Conservation (phyloP, 768 basidiomycete species). For the Suillus fuscotomentosus region DNA sequence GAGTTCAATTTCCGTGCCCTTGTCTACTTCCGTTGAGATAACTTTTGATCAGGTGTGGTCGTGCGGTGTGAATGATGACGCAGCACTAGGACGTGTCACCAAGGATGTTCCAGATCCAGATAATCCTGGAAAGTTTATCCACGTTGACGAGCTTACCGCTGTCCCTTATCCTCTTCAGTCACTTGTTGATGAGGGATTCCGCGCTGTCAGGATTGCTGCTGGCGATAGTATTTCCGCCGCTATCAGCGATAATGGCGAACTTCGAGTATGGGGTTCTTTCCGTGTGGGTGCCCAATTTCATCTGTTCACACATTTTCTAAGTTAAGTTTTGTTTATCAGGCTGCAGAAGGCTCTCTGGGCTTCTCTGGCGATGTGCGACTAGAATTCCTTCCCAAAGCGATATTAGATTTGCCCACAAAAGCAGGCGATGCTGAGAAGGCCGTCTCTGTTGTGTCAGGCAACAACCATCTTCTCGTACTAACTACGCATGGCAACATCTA, state of each 20-base stretch:
- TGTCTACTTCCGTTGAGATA: conserved; percentile 3
- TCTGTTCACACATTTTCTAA: conserved; percentile 5
- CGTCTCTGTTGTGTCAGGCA: conserved; percentile 73
- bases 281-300: conserved; percentile 52
- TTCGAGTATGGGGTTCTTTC: conserved; percentile 90
- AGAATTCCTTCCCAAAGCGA: conserved; percentile 64
- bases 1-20: conserved; percentile 33
- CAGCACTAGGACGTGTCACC: conserved; percentile 81
- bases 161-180: conserved; percentile 66
- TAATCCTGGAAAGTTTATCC: conserved; percentile 55
- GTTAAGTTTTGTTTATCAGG: conserved; percentile 38
- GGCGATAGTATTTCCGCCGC: conserved; percentile 91
- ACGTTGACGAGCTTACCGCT: conserved; percentile 49
- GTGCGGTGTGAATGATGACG: conserved; percentile 86
- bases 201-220: conserved; percentile 77
- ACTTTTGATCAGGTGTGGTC: conserved; percentile 63
- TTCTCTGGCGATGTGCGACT: conserved; percentile 67
- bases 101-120: conserved; percentile 57
- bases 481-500: conserved; percentile 87
- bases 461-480: conserved; percentile 87
- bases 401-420: conserved; percentile 57
- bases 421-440: conserved; percentile 71
- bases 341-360: conserved; percentile 79
- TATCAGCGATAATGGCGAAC: conserved; percentile 72
- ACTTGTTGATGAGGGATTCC: conserved; percentile 76